Conservation (phyloP, 805 yeast genomes). For the Kuraishia hungarica region DNA sequence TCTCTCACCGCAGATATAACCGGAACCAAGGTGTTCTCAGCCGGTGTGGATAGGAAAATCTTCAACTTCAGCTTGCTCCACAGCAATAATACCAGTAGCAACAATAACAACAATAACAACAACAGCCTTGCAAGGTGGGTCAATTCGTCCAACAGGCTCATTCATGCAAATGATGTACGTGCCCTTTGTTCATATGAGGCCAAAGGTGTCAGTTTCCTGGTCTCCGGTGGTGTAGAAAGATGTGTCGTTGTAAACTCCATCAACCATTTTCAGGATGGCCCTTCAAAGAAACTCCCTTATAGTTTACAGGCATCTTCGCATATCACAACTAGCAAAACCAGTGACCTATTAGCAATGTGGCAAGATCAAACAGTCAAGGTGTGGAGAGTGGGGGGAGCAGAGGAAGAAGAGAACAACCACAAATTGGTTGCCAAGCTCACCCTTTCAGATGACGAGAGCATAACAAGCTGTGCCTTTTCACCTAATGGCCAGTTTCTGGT, state of each 20-base stretch:
- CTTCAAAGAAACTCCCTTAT: constrained; percentile 57
- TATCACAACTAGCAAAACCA: constrained; percentile 46
- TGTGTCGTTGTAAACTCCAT: constrained; percentile 58
- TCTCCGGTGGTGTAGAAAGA: constrained; percentile 81
- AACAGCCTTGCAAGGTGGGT: constrained; percentile 52
- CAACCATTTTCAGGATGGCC: constrained; percentile 61
- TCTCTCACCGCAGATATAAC: constrained; percentile 52
- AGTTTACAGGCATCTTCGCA: background rate
- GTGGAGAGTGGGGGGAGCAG: constrained; percentile 41
- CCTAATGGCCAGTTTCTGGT: constrained; percentile 57
- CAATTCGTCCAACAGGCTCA: constrained; percentile 61
- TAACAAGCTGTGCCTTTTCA: constrained; percentile 59
- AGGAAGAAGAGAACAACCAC: constrained; percentile 21
- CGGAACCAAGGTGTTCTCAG: constrained; percentile 66
- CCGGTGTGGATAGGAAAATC: constrained; percentile 91
- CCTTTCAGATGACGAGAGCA: constrained; percentile 71
- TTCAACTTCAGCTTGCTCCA: constrained; percentile 55
- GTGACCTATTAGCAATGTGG: constrained; percentile 64
- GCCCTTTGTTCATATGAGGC: constrained; percentile 65
- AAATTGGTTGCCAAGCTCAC: constrained; percentile 58
- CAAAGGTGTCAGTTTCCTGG: constrained; percentile 55
- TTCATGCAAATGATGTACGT: constrained; percentile 84
- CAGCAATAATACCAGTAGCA: too few species aligned
- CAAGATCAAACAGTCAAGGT: constrained; percentile 73
- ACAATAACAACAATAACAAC: too few species aligned